phyloP scores from a whole-genome alignment of 2,329 filamentous ascomycete species.

The Arthrinium puccinioides region DNA sequence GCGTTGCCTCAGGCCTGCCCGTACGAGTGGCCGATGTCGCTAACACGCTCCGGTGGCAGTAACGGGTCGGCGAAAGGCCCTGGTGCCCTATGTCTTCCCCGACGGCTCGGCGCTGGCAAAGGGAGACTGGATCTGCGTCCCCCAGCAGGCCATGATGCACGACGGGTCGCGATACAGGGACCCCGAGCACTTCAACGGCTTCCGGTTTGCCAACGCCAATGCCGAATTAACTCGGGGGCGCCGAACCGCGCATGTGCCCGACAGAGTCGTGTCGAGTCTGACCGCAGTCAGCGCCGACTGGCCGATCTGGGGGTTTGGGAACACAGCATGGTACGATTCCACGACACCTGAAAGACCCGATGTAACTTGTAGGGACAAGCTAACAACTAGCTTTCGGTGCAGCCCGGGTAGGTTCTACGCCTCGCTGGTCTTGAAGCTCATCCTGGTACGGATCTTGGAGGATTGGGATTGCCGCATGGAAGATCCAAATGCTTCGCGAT shows the following conservation, averaged over 20 bases:
- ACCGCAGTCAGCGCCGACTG: not conserved
- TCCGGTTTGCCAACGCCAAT: not conserved
- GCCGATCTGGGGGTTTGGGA: conserved; percentile 1
- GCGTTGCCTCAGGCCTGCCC: no score
- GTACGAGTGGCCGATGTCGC: no score
- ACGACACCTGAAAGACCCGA: not conserved
- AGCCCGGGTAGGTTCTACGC: conserved; percentile 4
- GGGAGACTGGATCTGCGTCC: not conserved
- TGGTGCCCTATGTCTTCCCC: not conserved
- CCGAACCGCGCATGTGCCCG: not conserved
- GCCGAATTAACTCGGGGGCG: not conserved
- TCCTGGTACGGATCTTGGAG: not conserved
- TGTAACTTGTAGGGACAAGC: not conserved
- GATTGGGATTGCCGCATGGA: conserved; percentile 2
- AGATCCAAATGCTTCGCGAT: not conserved
- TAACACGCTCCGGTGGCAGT: not conserved
- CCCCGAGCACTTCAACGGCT: not conserved
- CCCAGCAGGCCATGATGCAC: not conserved
- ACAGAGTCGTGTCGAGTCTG: not conserved
- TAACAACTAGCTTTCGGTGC: no score
- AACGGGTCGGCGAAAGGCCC: not conserved
- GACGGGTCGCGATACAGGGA: not conserved
- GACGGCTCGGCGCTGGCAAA: not conserved
- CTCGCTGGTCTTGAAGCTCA: conserved; percentile 1
- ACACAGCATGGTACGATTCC: not conserved